phyloP scores from a whole-genome alignment of 1,139 yeast genomes.

The Blastobotrys raffinosifermentans region DNA sequence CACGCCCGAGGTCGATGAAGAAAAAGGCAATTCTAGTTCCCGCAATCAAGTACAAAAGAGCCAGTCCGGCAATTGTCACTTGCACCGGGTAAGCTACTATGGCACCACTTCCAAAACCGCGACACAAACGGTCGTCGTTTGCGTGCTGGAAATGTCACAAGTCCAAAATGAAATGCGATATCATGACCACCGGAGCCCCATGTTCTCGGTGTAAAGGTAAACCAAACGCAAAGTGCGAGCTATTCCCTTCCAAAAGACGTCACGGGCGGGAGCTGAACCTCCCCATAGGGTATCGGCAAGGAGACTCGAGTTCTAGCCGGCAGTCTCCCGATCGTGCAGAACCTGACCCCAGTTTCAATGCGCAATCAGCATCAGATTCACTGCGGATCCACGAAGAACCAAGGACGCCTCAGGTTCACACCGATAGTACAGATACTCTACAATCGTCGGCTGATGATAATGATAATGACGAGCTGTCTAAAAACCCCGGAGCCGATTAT shows the following conservation, averaged over 20 bases:
- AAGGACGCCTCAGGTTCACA: no score
- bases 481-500: no score
- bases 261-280: conserved; percentile 9
- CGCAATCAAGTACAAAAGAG: no score
- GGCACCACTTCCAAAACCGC: no score
- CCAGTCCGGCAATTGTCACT: no score
- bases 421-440: no score
- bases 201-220: conserved; percentile 12
- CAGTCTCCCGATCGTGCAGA: background rate
- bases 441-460: no score
- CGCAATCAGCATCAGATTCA: no score
- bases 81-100: no score
- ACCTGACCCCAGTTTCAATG: background rate
- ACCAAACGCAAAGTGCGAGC: conserved; percentile 7
- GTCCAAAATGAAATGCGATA: conserved; percentile 14
- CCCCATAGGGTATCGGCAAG: conserved; percentile 1
- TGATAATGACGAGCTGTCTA: no score
- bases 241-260: conserved; percentile 9
- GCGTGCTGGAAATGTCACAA: conserved; percentile 13
- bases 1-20: background rate
- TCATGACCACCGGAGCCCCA: conserved; percentile 11
- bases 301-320: background rate
- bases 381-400: no score
- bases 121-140: conserved; percentile 9
- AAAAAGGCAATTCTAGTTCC: no score